Evolutionary conservation across 768 basidiomycete species (phyloP).

Genomic region (Tulasnella sp.): DNA sequence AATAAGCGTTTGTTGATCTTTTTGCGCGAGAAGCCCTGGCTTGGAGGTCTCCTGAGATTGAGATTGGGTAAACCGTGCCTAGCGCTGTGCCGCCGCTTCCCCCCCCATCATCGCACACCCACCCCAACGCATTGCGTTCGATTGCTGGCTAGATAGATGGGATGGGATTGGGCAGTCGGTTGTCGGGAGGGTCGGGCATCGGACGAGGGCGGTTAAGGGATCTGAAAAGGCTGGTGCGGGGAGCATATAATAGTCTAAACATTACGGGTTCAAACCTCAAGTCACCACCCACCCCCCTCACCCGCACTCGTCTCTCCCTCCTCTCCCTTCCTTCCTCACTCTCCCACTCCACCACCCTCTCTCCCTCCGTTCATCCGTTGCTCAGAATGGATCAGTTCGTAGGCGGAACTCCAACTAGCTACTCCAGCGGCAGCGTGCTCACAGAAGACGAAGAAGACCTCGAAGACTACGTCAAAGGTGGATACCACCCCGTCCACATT

Average conservation of each 20-base stretch:
- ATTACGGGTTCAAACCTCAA: conserved; percentile 19
- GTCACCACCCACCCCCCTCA: conserved; percentile 4
- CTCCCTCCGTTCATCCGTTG: not conserved
- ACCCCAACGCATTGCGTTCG: not conserved
- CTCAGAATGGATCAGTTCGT: conserved; percentile 19
- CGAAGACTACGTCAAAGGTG: conserved; percentile 49
- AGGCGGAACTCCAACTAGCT: conserved; percentile 26
- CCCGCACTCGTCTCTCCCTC: conserved; percentile 4
- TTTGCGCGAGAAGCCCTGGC: conserved; percentile 4
- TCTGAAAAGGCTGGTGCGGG: not conserved
- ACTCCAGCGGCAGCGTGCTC: conserved; percentile 35
- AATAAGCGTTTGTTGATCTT: conserved; percentile 18
- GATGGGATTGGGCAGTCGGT: conserved; percentile 1
- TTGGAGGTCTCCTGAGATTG: not conserved
- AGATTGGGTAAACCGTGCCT: not conserved
- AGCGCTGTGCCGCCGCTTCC: not conserved
- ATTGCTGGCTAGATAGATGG: not conserved
- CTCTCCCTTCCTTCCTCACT: not conserved
- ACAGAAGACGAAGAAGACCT: conserved; percentile 37
- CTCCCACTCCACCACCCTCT: not conserved
- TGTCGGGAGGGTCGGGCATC: conserved; percentile 9
- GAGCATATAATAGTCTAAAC: conserved; percentile 17
- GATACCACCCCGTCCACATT: conserved; percentile 50
- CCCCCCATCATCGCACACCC: not conserved
- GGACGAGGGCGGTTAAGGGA: conserved; percentile 17